Evolutionary conservation across 306 rosid genomes (phyloP), one percentile per base, ranked within the genome.

Genomic region (Rubus idaeus): DNA sequence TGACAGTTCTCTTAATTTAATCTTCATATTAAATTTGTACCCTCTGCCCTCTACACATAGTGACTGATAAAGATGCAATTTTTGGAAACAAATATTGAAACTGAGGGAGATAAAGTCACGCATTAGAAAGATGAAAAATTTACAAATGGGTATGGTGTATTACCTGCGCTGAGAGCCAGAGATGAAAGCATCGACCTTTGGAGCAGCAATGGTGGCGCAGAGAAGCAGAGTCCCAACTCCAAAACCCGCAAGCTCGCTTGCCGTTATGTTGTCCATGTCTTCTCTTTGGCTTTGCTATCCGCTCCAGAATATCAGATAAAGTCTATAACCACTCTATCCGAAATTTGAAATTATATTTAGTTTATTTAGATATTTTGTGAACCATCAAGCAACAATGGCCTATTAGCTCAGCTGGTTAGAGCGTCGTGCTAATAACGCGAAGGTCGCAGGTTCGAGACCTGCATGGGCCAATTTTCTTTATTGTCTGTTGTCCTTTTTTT

Each of bases 391-490:
- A 12, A 2, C 8, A 11, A 3, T 0, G 94, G 91, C 96, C 96
- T 82, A 88, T 93, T 93, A 86, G 96, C 92, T 89, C 92, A 89
- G 92, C 8, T 88, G 92, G 97, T 89, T 91, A 89, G 94, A 91
- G 91, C 89, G 90, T 91, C 91, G 88, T 89, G 92, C 96, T 91
- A 87, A 89, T 86, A 84, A 90, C 92, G 92, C 90, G 92, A 90
- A 91, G 90, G 96, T 87, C 90, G 88, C 90, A 86, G 93, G 96
- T 92, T 90, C 96, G 96, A 92, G 77, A 92, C 97, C 96, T 89
- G 91, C 89, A 89, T 89, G 86, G 96, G 94, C 96, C 96, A 87
- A 0, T 1, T 14, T 56, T 20, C 7, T 1, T 12, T 5, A 4
- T 12, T 4, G 4, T 0, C 16, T 50, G 13, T 3, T 0, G 17